Conservation (phyloP, 2,329 filamentous ascomycete species). For the Cryphonectria japonica region DNA sequence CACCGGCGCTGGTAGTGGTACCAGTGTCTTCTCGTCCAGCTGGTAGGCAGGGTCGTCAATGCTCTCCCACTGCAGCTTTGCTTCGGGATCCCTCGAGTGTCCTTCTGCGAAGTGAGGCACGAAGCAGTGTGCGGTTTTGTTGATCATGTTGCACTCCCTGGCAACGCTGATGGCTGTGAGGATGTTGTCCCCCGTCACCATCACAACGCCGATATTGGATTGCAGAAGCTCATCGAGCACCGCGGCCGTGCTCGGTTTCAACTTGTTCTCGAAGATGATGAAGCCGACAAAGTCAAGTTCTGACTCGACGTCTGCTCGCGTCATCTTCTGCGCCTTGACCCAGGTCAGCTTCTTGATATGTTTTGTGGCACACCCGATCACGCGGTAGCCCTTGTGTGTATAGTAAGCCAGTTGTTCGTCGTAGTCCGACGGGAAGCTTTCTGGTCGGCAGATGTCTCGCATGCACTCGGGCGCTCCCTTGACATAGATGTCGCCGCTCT, state of each 20-base stretch:
- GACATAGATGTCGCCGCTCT: constrained; percentile 85
- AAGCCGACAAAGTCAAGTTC: constrained; percentile 89
- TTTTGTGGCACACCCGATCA: constrained; percentile 93
- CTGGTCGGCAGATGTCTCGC: constrained; percentile 84
- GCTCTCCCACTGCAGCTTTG: constrained; percentile 85
- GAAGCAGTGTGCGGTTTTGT: constrained; percentile 84
- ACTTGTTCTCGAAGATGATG: constrained; percentile 98
- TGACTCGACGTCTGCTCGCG: constrained; percentile 80
- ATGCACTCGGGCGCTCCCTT: constrained; percentile 97
- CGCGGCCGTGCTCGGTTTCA: constrained; percentile 82
- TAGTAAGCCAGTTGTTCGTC: constrained; percentile 88
- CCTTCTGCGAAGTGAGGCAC: constrained; percentile 86
- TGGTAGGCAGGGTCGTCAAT: constrained; percentile 83
- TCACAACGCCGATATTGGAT: constrained; percentile 85
- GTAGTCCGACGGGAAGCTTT: constrained; percentile 86
- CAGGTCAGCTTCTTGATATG: constrained; percentile 86
- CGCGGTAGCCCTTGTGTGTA: constrained; percentile 93
- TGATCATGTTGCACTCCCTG: constrained; percentile 83
- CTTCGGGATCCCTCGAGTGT: constrained; percentile 72
- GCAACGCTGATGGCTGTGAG: constrained; percentile 95
- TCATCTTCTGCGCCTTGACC: constrained; percentile 95
- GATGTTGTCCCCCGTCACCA: constrained; percentile 99
- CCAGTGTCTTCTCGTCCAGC: constrained; percentile 78
- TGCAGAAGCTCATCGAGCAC: constrained; percentile 81
- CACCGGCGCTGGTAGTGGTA: constrained; percentile 70